Evolutionary conservation across 805 yeast species (phyloP).

Genomic region (Sungouiozyma ichnusensis): DNA sequence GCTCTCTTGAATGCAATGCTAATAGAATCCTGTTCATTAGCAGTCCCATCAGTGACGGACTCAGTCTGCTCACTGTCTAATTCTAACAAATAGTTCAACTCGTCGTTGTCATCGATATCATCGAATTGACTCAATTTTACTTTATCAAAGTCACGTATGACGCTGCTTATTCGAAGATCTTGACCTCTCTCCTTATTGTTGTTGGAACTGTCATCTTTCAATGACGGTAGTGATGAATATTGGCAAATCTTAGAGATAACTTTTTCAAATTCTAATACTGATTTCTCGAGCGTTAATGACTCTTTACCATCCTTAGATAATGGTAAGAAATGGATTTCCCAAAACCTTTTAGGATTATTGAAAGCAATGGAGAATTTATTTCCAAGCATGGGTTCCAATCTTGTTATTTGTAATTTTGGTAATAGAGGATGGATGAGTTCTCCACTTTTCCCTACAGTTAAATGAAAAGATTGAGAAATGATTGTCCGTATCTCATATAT

Average conservation of each 20-base stretch:
- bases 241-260: slow-evolving; percentile 21
- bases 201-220: too few relatives aligned
- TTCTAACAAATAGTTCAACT: slow-evolving; percentile 17
- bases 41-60: not conserved
- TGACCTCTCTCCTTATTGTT: not conserved
- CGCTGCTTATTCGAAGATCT: not conserved
- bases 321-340: slow-evolving; percentile 41
- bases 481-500: slow-evolving; percentile 17
- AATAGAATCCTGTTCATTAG: slow-evolving; percentile 2
- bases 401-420: slow-evolving; percentile 52
- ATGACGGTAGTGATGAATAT: slow-evolving; percentile 6
- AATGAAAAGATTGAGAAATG: slow-evolving; percentile 15
- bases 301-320: not conserved
- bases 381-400: slow-evolving; percentile 29
- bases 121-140: too few relatives aligned
- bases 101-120: slow-evolving; percentile 6
- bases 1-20: slow-evolving; percentile 17
- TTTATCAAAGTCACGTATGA: not conserved
- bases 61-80: slow-evolving; percentile 6
- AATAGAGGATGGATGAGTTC: slow-evolving; percentile 59
- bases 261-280: slow-evolving; percentile 21
- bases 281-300: slow-evolving; percentile 4
- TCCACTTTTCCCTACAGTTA: slow-evolving; percentile 25
- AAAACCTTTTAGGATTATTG: slow-evolving; percentile 65
- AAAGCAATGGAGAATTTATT: slow-evolving; percentile 46